Base-by-base conservation (phyloP, 129 eudicot species). In the Dittrichia graveolens region DNA sequence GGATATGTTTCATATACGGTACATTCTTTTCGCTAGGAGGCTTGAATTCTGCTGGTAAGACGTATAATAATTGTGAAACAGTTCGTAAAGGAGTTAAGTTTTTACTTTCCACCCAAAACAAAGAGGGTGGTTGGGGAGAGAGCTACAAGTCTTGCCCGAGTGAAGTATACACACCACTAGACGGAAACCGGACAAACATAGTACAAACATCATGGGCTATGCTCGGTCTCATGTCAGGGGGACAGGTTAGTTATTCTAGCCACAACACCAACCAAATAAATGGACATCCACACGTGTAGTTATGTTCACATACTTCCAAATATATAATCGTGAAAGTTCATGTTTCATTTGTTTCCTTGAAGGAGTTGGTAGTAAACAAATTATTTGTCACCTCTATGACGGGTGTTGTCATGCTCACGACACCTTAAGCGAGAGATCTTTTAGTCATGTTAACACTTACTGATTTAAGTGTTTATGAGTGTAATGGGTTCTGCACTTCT, bases 111-210 rank as follows among this genome's bases (percentile, higher is more conserved):
- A 83, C 73, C 12, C 91, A 83, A 72, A 88, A 83, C 40, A 86
- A 81, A 56, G 88, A 85, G 38, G 95, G 90, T 16, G 95, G 95
- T 8, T 88, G 90, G 95, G 95, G 88, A 16, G 90, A 88, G 73
- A 83, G 90, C 78, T 74, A 77, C 16, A 76, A 88, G 62, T 85
- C 95, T 37, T 85, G 88, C 73, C 87, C 88, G 8, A 85, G 64
- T 15, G 82, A 83, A 83, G 88, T 88, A 53, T 86, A 80, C 75
- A 77, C 80, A 53, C 88, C 85, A 7, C 49, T 83, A 49, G 74
- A 61, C 7, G 90, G 71, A 4, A 86, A 86, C 44, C 65, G 69
- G 1, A 83, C 85, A 6, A 83, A 86, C 59, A 65, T 83, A 40
- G 88, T 83, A 35, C 91, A 86, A 71, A 86, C 87, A 46, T 74